Conservation (phyloP, 2,329 filamentous ascomycete species). For the Aureobasidium melanogenum region DNA sequence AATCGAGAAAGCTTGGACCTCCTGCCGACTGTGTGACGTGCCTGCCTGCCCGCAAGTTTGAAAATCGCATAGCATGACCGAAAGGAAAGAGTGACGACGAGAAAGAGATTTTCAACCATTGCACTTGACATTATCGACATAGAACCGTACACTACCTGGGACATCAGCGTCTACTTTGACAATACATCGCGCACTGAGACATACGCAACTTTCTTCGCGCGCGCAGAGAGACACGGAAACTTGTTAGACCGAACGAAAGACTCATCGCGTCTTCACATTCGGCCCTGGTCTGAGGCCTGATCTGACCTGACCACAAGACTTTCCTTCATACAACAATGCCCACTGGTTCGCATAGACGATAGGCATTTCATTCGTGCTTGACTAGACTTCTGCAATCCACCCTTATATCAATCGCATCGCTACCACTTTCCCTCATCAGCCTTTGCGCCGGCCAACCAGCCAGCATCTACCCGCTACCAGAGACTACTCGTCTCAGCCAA, state of each 20-base stretch:
- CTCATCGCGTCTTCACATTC: not conserved
- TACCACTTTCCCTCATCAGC: not conserved
- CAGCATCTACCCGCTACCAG: not conserved
- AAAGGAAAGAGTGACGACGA: not conserved
- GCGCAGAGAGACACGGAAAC: conserved; percentile 4
- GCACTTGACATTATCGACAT: not conserved
- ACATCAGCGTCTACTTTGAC: not conserved
- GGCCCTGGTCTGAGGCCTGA: not conserved
- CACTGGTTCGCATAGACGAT: not conserved
- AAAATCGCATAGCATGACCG: conserved; percentile 6
- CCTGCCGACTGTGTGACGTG: conserved; percentile 1
- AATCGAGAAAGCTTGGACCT: conserved; percentile 2
- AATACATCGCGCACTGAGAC: not conserved
- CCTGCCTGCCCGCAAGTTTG: not conserved
- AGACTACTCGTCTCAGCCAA: not conserved
- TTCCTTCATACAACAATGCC: not conserved
- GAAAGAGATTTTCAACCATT: conserved; percentile 7
- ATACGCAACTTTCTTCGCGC: not conserved
- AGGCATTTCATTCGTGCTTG: conserved; percentile 1
- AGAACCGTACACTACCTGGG: not conserved
- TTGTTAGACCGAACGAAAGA: conserved; percentile 1
- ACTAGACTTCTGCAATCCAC: not conserved
- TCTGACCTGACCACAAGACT: not conserved
- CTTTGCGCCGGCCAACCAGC: not conserved
- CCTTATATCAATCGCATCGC: not conserved